These are phyloP conservation scores for Flaveria linearis DNA, from an alignment of 129 eudicot genomes.

Conservation along the genomic window DNA sequence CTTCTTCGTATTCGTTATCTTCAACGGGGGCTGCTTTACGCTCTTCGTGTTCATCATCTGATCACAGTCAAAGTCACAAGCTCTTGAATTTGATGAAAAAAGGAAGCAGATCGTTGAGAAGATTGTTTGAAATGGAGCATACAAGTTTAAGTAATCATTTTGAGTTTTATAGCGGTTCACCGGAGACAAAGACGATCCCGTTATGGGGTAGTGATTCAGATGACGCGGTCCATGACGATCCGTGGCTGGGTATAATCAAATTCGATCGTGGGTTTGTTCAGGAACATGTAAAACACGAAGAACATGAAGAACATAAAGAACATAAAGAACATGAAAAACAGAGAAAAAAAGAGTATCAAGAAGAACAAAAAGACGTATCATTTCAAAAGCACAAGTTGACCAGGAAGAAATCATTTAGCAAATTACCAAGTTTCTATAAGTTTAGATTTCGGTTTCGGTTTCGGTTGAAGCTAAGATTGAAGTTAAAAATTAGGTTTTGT, in stretches of 20 bases:
- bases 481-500: slow-evolving; percentile 34
- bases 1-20: slow-evolving; percentile 43
- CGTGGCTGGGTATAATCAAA: slow-evolving; percentile 54
- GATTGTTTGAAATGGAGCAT: slow-evolving; percentile 81
- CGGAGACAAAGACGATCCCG: slow-evolving; percentile 52
- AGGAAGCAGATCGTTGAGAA: slow-evolving; percentile 64
- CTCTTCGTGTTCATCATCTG: slow-evolving; percentile 47
- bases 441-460: slow-evolving; percentile 36
- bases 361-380: slow-evolving; percentile 15
- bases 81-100: slow-evolving; percentile 64
- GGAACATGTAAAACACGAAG: slow-evolving; percentile 14
- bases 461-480: slow-evolving; percentile 40
- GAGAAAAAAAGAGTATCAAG: neutral
- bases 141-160: slow-evolving; percentile 62
- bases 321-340: slow-evolving; percentile 14
- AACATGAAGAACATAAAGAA: slow-evolving; percentile 12
- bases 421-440: slow-evolving; percentile 54
- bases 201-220: slow-evolving; percentile 82
- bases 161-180: slow-evolving; percentile 54
- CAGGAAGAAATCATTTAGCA: slow-evolving; percentile 53
- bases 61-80: slow-evolving; percentile 34
- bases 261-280: neutral
- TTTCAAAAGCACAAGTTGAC: slow-evolving; percentile 41
- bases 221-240: slow-evolving; percentile 53
- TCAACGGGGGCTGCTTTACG: slow-evolving; percentile 31